Base-by-base conservation (phyloP, 345 rosid species). In the Pelargonium nanum region DNA sequence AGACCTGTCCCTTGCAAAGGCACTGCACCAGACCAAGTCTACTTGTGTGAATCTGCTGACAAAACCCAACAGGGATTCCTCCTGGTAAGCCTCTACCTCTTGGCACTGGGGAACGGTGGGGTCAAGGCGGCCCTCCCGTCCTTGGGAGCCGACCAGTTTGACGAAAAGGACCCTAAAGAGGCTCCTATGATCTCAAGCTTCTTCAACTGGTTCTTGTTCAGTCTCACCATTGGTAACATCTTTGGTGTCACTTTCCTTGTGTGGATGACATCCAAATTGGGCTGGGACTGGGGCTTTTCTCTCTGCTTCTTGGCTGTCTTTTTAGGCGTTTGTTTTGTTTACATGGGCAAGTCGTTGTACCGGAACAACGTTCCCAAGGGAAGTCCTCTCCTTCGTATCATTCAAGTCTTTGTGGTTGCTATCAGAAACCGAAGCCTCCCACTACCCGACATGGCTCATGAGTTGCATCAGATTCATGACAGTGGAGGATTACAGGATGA, bases 121-220 rank as follows among this genome's bases (percentile, higher is more conserved):
- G 61, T 65, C 9, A 70, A 52, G 22, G 74, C 65, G 45, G 74
- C 70, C 5, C 52, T 70, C n/a, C 66, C 63, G 0, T 61, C 74
- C 0, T 62, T 65, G 2, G 66, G 70, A 6, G 74, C 57, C 1
- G 52, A 70, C 48, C 74, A 70, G 62, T 70, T 70, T 44, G 60
- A 70, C 30, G 10, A 54, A n/a, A 56, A 61, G 4, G 62, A 65
- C 25, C 53, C 24, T 2, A 10, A 28, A 19, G 64, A 40, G 21
- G 62, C 19, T 24, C 44, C 57, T 40, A 19, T 40, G 19, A 19
- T 65, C 1, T 40, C 61, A 0, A 61, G 62, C 56, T 70, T 19
- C 58, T 65, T 59, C 17, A 70, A 65, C 16, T 65, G 65, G 58
- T 51, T 30, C 22, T 8, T 70, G 40, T 53, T 70, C 10, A 55